These are phyloP conservation scores for Cystofilobasidium bisporidii DNA, from an alignment of 768 basidiomycete genomes.

Conservation along the genomic window DNA sequence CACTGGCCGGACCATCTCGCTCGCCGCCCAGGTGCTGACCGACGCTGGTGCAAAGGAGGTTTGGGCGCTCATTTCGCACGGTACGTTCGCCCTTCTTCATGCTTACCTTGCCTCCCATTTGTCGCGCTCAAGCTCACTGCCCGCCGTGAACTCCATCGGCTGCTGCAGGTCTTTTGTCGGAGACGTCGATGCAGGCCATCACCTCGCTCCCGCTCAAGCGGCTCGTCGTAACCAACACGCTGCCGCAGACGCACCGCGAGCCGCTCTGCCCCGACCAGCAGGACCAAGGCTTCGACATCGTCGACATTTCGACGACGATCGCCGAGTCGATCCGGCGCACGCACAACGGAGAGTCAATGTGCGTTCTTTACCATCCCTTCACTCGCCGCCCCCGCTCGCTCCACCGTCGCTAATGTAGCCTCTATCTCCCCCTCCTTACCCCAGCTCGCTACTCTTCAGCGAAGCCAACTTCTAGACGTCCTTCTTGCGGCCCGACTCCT, in stretches of 20 bases:
- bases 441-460: conserved; percentile 23
- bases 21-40: conserved; percentile 77
- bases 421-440: neutral
- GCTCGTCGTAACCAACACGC: conserved; percentile 95
- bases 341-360: conserved; percentile 60
- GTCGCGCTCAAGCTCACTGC: neutral
- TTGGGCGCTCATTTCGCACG: conserved; percentile 86
- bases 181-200: conserved; percentile 69
- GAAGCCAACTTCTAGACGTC: conserved; percentile 17
- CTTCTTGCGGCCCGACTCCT: too few species aligned
- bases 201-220: conserved; percentile 70
- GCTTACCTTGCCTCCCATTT: neutral
- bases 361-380: neutral
- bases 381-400: neutral
- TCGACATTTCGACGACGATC: conserved; percentile 88
- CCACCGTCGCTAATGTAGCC: neutral
- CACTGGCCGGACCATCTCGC: conserved; percentile 84
- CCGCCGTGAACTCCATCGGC: neutral
- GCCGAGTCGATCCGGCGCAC: conserved; percentile 92
- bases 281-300: conserved; percentile 57
- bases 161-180: conserved; percentile 76
- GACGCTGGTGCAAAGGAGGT: conserved; percentile 81
- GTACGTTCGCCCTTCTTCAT: conserved; percentile 30
- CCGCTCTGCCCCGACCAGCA: conserved; percentile 55
- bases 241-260: conserved; percentile 71